Evolutionary conservation across 306 rosid species (phyloP).

Genomic region (Cicer bijugum): DNA sequence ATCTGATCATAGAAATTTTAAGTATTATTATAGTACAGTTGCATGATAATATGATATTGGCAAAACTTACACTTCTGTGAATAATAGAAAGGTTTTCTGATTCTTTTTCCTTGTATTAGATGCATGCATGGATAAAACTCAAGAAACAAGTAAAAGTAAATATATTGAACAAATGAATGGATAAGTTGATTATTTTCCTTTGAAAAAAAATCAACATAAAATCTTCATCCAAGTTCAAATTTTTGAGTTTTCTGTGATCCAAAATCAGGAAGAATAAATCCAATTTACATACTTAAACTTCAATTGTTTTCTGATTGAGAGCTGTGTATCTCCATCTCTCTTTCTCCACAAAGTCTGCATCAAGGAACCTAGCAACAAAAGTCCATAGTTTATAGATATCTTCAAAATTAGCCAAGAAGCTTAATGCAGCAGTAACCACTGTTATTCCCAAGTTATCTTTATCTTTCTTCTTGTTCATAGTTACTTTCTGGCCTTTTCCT

Average conservation of each 20-base stretch:
- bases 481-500: constrained; percentile 43
- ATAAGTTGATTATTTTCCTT: constrained; percentile 21
- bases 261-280: constrained; percentile 42
- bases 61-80: background rate
- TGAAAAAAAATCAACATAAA: constrained; percentile 32
- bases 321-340: constrained; percentile 97
- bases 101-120: constrained; percentile 7
- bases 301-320: constrained; percentile 82
- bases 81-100: background rate
- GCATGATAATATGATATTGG: background rate
- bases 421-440: constrained; percentile 92
- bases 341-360: constrained; percentile 95
- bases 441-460: constrained; percentile 65
- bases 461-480: constrained; percentile 51
- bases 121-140: constrained; percentile 36
- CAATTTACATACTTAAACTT: constrained; percentile 55
- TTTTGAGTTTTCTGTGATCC: constrained; percentile 29
- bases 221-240: constrained; percentile 36
- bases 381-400: constrained; percentile 85
- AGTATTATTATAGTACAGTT: background rate
- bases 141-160: constrained; percentile 35
- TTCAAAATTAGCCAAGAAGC: constrained; percentile 80
- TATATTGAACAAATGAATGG: constrained; percentile 41
- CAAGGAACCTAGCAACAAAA: constrained; percentile 88
- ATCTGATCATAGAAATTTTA: background rate